These are phyloP conservation scores for Adansonia rubrostipa DNA, from an alignment of 441 rosid species.

Conservation along the genomic window DNA sequence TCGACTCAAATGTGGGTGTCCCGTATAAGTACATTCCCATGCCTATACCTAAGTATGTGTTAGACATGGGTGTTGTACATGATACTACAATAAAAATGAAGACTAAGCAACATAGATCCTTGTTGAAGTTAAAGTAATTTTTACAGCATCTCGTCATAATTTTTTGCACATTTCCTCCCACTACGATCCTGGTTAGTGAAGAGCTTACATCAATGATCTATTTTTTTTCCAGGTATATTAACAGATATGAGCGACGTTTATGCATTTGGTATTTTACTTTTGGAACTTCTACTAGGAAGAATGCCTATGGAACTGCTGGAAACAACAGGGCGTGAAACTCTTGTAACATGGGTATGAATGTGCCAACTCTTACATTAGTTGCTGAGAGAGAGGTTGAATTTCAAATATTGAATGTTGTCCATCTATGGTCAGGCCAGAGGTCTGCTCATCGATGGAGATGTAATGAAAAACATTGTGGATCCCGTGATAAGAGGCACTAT, in stretches of 20 bases:
- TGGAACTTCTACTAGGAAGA: constrained; percentile 86
- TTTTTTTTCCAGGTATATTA: constrained; percentile 57
- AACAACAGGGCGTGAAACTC: constrained; percentile 67
- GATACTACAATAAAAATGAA: too few relatives aligned
- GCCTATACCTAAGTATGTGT: too few relatives aligned
- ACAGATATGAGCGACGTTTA: constrained; percentile 93
- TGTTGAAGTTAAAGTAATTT: too few relatives aligned
- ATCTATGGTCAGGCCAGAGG: constrained; percentile 60
- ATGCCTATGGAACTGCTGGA: constrained; percentile 59
- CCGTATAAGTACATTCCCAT: too few relatives aligned
- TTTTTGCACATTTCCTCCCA: background rate
- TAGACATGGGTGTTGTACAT: too few relatives aligned
- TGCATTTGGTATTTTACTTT: constrained; percentile 86
- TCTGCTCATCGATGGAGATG: background rate
- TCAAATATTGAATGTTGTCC: background rate
- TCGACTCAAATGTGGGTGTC: background rate
- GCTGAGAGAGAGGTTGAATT: background rate
- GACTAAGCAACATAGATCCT: too few relatives aligned
- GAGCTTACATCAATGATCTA: background rate
- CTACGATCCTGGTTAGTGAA: constrained; percentile 20
- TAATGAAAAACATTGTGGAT: background rate
- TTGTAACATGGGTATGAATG: constrained; percentile 80
- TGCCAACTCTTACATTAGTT: background rate
- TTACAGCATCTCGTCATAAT: background rate
- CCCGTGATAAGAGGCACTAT: constrained; percentile 12